These are phyloP conservation scores for Xylaria sp. DNA, from an alignment of 2,329 filamentous ascomycete species.

Conservation along the genomic window DNA sequence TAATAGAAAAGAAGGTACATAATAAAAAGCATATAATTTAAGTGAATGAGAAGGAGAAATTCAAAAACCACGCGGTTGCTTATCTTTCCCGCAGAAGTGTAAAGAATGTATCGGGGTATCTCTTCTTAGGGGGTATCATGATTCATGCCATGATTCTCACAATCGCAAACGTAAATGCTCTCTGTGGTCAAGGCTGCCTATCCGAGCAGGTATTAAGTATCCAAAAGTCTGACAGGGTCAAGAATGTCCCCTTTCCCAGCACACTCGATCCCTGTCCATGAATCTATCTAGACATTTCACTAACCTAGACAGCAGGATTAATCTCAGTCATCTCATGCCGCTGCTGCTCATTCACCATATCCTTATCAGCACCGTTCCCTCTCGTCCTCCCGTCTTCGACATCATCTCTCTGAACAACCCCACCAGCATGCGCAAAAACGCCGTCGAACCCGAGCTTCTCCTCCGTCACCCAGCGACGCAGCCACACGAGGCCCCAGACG, in stretches of 20 bases:
- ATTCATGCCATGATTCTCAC: background rate
- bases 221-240: no score
- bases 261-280: background rate
- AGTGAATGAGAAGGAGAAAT: background rate
- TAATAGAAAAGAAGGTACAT: no score
- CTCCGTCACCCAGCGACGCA: conserved; percentile 54
- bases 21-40: no score
- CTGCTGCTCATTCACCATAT: background rate
- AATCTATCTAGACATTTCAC: background rate
- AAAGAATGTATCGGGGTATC: background rate
- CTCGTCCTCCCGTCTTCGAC: background rate
- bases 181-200: background rate
- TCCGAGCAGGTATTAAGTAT: background rate
- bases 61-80: background rate
- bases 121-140: background rate
- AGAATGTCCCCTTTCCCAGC: background rate
- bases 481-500: conserved; percentile 56
- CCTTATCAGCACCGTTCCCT: background rate
- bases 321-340: conserved; percentile 20
- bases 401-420: background rate
- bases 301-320: background rate
- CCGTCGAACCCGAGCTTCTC: conserved; percentile 43
- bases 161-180: background rate
- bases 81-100: no score
- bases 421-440: conserved; percentile 39